These are phyloP conservation scores for Termitomyces sp. DNA, from an alignment of 768 basidiomycete species.

Conservation along the genomic window DNA sequence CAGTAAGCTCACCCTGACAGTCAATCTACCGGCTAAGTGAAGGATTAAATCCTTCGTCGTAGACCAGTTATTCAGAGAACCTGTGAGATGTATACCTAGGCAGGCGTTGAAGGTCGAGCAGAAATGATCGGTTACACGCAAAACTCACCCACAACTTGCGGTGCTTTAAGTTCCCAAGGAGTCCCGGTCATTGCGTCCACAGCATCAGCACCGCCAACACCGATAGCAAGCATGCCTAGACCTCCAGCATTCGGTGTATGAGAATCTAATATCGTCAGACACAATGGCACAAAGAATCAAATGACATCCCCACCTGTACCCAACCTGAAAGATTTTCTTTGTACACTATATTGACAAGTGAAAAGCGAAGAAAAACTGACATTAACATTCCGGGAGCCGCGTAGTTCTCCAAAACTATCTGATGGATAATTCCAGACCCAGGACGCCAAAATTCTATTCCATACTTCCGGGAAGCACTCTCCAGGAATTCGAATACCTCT, in stretches of 20 bases:
- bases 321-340: conserved; percentile 45
- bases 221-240: conserved; percentile 93
- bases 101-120: not conserved
- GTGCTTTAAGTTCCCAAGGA: conserved; percentile 97
- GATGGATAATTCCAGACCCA: conserved; percentile 95
- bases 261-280: conserved; percentile 54
- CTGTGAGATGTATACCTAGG: conserved; percentile 85
- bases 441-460: conserved; percentile 99
- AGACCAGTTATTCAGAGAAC: conserved; percentile 85
- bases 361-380: conserved; percentile 36
- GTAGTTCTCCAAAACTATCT: conserved; percentile 97
- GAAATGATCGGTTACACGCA: not conserved
- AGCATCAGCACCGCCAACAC: conserved; percentile 98
- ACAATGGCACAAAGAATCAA: not conserved
- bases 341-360: conserved; percentile 5
- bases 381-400: conserved; percentile 94
- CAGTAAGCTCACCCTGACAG: conserved; percentile 70
- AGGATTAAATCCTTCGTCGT: conserved; percentile 97
- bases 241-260: conserved; percentile 99
- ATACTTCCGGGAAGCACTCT: conserved; percentile 87
- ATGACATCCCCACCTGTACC: conserved; percentile 59
- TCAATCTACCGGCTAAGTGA: conserved; percentile 89
- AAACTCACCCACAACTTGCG: conserved; percentile 69
- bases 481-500: conserved; percentile 97
- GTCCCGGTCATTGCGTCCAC: conserved; percentile 98